These are phyloP conservation scores for Wolfiporia cocos DNA, from an alignment of 1,284 basidiomycete genomes.

Conservation along the genomic window DNA sequence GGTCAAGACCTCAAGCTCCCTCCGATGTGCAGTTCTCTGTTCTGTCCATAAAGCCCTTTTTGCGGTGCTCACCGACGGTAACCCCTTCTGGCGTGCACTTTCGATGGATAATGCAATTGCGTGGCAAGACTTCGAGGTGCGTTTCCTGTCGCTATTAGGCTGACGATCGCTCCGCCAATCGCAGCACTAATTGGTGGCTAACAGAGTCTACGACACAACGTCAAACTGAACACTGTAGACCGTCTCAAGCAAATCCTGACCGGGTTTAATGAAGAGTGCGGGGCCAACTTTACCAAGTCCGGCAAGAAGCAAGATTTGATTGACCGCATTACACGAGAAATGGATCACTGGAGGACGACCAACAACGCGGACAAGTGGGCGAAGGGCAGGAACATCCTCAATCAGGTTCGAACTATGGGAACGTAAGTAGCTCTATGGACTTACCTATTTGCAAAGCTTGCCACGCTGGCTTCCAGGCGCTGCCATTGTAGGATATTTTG, in stretches of 20 bases:
- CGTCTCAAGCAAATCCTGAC: constrained; percentile 70
- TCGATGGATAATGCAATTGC: constrained; percentile 41
- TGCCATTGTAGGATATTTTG: no score
- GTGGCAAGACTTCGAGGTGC: constrained; percentile 60
- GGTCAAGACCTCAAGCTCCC: background rate
- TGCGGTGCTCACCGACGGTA: background rate
- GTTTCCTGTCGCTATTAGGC: constrained; percentile 18
- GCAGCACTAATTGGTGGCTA: constrained; percentile 10
- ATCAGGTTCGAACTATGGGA: constrained; percentile 53
- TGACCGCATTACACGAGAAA: constrained; percentile 50
- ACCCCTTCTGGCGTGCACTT: constrained; percentile 1
- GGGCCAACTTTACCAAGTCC: constrained; percentile 60
- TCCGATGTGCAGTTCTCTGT: background rate
- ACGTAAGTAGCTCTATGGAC: constrained; percentile 39
- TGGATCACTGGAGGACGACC: constrained; percentile 53
- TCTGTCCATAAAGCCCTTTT: background rate
- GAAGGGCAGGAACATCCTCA: constrained; percentile 55
- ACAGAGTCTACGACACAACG: constrained; percentile 40
- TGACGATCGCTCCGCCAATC: constrained; percentile 1
- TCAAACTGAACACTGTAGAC: constrained; percentile 65
- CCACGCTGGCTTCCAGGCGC: no score
- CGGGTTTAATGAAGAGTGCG: constrained; percentile 70
- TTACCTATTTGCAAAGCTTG: background rate
- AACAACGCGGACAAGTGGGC: constrained; percentile 57
- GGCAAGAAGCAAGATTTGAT: constrained; percentile 84